phyloP scores from a whole-genome alignment of 495 filamentous ascomycete species.

The Xylaria flabelliformis region DNA sequence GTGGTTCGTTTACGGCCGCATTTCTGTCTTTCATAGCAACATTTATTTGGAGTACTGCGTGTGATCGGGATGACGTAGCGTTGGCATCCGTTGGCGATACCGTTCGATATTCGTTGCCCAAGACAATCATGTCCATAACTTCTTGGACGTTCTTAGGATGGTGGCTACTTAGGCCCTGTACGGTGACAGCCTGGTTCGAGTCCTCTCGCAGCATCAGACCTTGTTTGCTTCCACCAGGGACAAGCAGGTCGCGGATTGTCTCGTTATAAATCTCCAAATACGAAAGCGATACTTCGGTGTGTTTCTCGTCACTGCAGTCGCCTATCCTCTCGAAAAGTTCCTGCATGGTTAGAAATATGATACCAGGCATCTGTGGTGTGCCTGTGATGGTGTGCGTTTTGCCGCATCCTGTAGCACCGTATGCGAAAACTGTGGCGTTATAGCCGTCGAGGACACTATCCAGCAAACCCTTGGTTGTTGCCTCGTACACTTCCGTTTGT shows the following conservation, averaged over 20 bases:
- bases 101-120: slow-evolving; percentile 91
- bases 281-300: slow-evolving; percentile 87
- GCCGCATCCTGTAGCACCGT: slow-evolving; percentile 96
- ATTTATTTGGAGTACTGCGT: slow-evolving; percentile 99
- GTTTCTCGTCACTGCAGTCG: slow-evolving; percentile 84
- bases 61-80: slow-evolving; percentile 95
- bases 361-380: slow-evolving; percentile 90
- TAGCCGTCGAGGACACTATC: slow-evolving; percentile 97
- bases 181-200: slow-evolving; percentile 89
- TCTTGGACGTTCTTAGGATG: slow-evolving; percentile 83
- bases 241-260: slow-evolving; percentile 93
- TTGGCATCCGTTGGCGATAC: slow-evolving; percentile 98
- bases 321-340: slow-evolving; percentile 94
- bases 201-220: slow-evolving; percentile 95
- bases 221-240: slow-evolving; percentile 83
- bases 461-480: slow-evolving; percentile 85
- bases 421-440: slow-evolving; percentile 98
- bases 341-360: slow-evolving; percentile 99
- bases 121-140: slow-evolving; percentile 99
- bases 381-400: slow-evolving; percentile 99
- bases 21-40: slow-evolving; percentile 93
- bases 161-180: slow-evolving; percentile 90
- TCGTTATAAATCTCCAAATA: slow-evolving; percentile 99
- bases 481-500: slow-evolving; percentile 94
- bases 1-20: slow-evolving; percentile 89